Percentiles rank a stretch among this genome's conserved stretches.
Conservation (phyloP, 768 basidiomycete species). For the Lepiota brunneoincarnata region DNA sequence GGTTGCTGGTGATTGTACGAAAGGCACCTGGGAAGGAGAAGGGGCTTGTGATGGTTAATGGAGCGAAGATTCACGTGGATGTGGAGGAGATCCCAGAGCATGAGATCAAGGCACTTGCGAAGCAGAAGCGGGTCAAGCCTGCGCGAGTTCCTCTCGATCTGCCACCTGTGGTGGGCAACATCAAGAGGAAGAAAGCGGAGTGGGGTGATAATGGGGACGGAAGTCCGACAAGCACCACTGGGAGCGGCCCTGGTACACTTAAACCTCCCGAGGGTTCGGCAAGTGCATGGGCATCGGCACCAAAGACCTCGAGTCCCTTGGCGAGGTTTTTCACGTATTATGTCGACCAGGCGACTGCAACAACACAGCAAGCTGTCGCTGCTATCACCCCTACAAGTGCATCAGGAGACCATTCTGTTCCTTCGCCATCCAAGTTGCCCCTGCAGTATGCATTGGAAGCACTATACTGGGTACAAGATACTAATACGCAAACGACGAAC, state of each 20-base stretch:
- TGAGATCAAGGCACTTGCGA: conserved; percentile 80
- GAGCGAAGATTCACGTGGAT: conserved; percentile 80
- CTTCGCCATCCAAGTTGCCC: conserved; percentile 60
- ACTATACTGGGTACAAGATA: conserved; percentile 72
- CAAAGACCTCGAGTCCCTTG: conserved; percentile 68
- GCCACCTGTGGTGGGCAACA: conserved; percentile 75
- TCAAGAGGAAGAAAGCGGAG: conserved; percentile 67
- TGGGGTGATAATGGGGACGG: conserved; percentile 58
- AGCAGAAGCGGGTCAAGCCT: conserved; percentile 85
- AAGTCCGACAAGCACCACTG: conserved; percentile 17
- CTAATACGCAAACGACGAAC: conserved; percentile 28
- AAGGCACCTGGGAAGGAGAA: conserved; percentile 78
- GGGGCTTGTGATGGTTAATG: conserved; percentile 86
- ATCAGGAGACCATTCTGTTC: conserved; percentile 36
- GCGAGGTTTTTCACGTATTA: conserved; percentile 71
- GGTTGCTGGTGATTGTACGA: conserved; percentile 70
- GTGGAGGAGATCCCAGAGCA: conserved; percentile 83
- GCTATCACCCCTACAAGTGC: conserved; percentile 62
- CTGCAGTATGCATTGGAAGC: conserved; percentile 85
- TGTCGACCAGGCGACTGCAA: conserved; percentile 67
- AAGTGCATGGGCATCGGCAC: conserved; percentile 53
- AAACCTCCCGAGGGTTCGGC: conserved; percentile 11
- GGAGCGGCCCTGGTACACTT: conserved; percentile 10
- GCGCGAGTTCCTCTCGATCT: conserved; percentile 89
- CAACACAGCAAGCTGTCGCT: conserved; percentile 76